Conservation (phyloP, 192 early-diverging fungal species). For the Martensiomyces pterosporus region DNA sequence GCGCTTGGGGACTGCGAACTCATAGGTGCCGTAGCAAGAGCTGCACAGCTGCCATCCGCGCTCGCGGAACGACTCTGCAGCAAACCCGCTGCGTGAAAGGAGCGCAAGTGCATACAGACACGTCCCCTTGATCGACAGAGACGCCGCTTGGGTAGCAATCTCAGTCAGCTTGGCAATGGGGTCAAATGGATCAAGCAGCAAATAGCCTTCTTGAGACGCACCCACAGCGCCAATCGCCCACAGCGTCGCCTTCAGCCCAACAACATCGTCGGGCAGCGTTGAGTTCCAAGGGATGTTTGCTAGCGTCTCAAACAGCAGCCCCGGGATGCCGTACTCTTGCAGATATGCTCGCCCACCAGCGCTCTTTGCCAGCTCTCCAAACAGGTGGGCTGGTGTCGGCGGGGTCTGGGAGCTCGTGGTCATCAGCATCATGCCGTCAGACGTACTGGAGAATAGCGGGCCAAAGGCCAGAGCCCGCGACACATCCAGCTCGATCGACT, state of each 20-base stretch:
- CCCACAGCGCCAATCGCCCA: constrained; percentile 52
- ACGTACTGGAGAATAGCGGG: constrained; percentile 45
- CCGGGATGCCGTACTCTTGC: constrained; percentile 22
- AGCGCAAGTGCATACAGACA: constrained; percentile 43
- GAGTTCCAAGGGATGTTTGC: constrained; percentile 46
- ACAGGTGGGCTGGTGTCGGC: constrained; percentile 45
- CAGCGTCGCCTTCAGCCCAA: constrained; percentile 46
- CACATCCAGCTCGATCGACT: constrained; percentile 45
- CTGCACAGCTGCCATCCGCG: constrained; percentile 42
- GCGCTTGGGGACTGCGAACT: constrained; percentile 40
- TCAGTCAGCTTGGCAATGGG: constrained; percentile 27
- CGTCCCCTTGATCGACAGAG: constrained; percentile 43
- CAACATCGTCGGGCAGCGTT: constrained; percentile 22
- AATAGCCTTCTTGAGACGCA: constrained; percentile 34
- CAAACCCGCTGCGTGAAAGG: constrained; percentile 42
- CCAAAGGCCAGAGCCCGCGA: constrained; percentile 41
- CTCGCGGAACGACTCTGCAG: constrained; percentile 43
- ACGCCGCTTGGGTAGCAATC: constrained; percentile 20
- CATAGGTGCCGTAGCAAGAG: constrained; percentile 45
- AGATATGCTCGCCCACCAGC: constrained; percentile 28
- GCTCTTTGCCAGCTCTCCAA: constrained; percentile 38
- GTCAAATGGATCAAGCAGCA: constrained; percentile 35
- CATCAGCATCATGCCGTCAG: constrained; percentile 45
- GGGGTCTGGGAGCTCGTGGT: constrained; percentile 43
- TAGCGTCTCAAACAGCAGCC: constrained; percentile 48